Percentiles rank a stretch among this genome's conserved stretches.
These are phyloP conservation scores for Trifolium fragiferum DNA, from an alignment of 306 rosid genomes.

Conservation along the genomic window DNA sequence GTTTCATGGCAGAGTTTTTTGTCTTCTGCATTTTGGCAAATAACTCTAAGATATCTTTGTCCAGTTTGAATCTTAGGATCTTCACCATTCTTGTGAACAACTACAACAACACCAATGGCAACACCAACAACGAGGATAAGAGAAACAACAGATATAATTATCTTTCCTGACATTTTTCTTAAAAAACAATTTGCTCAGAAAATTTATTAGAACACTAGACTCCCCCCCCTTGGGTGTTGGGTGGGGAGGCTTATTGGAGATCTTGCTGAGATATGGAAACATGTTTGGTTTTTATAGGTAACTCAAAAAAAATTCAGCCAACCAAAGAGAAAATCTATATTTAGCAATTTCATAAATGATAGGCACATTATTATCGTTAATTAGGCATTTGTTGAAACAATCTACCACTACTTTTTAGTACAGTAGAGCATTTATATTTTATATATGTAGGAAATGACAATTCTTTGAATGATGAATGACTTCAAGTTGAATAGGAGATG, in stretches of 20 bases:
- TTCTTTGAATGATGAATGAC: slow-evolving; percentile 35
- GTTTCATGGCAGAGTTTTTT: slow-evolving; percentile 52
- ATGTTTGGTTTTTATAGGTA: slow-evolving; percentile 25
- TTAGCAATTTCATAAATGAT: not conserved
- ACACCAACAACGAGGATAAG: slow-evolving; percentile 72
- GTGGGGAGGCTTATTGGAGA: slow-evolving; percentile 20
- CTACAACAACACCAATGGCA: slow-evolving; percentile 50
- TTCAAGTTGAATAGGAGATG: slow-evolving; percentile 13
- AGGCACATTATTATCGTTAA: not conserved
- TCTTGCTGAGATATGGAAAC: not conserved
- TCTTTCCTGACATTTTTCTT: slow-evolving; percentile 52
- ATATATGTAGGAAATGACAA: slow-evolving; percentile 34
- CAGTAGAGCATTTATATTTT: not conserved
- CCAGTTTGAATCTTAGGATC: slow-evolving; percentile 10
- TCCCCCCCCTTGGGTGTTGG: slow-evolving; percentile 17
- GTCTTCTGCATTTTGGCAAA: slow-evolving; percentile 57
- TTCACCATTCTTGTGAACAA: slow-evolving; percentile 18
- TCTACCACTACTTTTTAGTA: not conserved
- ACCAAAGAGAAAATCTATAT: not conserved
- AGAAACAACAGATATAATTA: slow-evolving; percentile 51
- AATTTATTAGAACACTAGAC: not conserved
- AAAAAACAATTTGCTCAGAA: not conserved
- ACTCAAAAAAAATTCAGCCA: not conserved
- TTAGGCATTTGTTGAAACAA: slow-evolving; percentile 1
- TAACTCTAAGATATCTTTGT: slow-evolving; percentile 32